Evolutionary conservation across 2,329 filamentous ascomycete species (phyloP).

Genomic region (Phialemoniopsis sp.): DNA sequence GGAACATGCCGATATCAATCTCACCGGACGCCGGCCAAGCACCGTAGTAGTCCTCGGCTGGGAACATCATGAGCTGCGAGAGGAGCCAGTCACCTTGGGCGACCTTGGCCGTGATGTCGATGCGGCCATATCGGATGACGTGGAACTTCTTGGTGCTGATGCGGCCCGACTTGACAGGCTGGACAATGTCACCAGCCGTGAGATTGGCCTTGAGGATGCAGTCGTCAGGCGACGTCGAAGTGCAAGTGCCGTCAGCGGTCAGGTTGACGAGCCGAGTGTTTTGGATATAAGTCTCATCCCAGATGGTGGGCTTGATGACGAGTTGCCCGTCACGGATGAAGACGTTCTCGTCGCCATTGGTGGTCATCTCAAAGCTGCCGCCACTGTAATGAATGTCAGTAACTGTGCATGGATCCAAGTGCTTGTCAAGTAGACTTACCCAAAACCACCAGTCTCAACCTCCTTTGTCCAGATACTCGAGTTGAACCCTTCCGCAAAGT

Average conservation of each 20-base stretch:
- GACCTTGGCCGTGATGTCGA: conserved; percentile 10
- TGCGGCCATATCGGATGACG: conserved; percentile 8
- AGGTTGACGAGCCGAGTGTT: conserved; percentile 15
- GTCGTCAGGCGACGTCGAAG: neutral
- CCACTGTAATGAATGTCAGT: neutral
- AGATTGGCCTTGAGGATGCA: conserved; percentile 4
- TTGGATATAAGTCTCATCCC: conserved; percentile 3
- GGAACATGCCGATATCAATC: conserved; percentile 6
- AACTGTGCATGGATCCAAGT: neutral
- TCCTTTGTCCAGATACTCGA: conserved; percentile 8
- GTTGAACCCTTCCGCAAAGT: conserved; percentile 9
- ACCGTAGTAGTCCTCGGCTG: conserved; percentile 8
- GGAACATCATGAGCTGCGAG: conserved; percentile 7
- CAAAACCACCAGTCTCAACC: conserved; percentile 7
- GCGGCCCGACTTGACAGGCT: conserved; percentile 7
- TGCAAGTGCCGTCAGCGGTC: conserved; percentile 19
- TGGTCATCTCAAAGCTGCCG: conserved; percentile 5
- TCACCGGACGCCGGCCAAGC: conserved; percentile 10
- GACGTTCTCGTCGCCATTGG: conserved; percentile 6
- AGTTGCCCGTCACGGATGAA: conserved; percentile 9
- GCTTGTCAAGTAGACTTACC: neutral
- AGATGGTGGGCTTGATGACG: conserved; percentile 5
- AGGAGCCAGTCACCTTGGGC: conserved; percentile 12
- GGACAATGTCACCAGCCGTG: conserved; percentile 6
- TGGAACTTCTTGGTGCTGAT: conserved; percentile 9